Conservation (phyloP, 768 basidiomycete species). For the Panus rudis region DNA sequence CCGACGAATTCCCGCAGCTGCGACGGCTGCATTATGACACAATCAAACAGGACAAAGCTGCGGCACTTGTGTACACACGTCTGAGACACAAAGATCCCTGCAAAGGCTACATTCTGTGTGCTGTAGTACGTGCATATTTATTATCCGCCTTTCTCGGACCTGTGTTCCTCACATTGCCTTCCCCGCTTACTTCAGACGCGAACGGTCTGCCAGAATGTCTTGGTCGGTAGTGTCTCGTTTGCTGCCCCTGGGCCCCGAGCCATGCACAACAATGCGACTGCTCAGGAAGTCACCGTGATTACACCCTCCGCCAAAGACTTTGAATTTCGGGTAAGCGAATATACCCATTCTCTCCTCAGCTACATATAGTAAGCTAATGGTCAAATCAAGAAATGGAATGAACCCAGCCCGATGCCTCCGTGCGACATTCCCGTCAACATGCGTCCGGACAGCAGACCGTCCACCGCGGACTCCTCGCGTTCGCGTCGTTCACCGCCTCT, state of each 20-base stretch:
- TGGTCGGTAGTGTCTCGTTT: constrained; percentile 75
- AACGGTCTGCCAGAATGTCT: constrained; percentile 66
- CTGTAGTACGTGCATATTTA: constrained; percentile 45
- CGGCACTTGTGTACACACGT: constrained; percentile 70
- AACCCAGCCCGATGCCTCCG: constrained; percentile 25
- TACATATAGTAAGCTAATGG: constrained; percentile 16
- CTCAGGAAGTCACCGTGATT: constrained; percentile 73
- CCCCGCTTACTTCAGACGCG: constrained; percentile 33
- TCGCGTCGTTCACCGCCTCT: constrained; percentile 17
- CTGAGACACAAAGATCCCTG: constrained; percentile 74
- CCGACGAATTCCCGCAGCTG: constrained; percentile 67
- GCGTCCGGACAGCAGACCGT: too few relatives aligned
- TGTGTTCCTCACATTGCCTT: not conserved
- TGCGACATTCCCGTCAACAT: constrained; percentile 26
- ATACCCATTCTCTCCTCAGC: constrained; percentile 47
- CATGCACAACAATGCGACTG: constrained; percentile 75
- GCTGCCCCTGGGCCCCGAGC: constrained; percentile 70
- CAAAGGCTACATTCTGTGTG: constrained; percentile 69
- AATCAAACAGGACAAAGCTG: constrained; percentile 73
- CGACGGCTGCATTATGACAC: constrained; percentile 70
- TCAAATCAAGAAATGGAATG: constrained; percentile 23
- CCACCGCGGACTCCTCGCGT: constrained; percentile 5
- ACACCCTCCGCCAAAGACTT: constrained; percentile 41
- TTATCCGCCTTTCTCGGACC: not conserved
- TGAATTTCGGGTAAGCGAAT: constrained; percentile 30